These are phyloP conservation scores for Theobroma cacao DNA, from an alignment of 345 rosid species.

Conservation along the genomic window DNA sequence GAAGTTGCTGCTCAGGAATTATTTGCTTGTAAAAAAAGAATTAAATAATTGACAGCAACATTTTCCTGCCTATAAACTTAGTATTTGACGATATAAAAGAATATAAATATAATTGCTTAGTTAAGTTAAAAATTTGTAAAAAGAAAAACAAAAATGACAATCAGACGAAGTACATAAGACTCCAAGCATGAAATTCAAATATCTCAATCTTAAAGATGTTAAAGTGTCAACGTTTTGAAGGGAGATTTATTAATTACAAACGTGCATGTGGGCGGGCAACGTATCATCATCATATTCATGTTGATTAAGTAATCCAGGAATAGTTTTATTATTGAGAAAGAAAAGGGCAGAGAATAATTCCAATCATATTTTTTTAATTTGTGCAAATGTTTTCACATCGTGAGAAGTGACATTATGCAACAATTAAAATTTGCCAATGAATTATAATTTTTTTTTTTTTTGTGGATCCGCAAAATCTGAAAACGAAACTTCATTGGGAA, in stretches of 20 bases:
- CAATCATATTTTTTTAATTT: not conserved
- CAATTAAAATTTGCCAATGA: not conserved
- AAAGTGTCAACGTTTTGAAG: not conserved
- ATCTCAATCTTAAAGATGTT: not conserved
- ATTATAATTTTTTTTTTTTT: not conserved
- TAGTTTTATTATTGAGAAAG: not conserved
- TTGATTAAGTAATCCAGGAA: not conserved
- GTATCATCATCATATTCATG: not conserved
- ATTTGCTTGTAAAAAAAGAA: not conserved
- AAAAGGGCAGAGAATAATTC: not conserved
- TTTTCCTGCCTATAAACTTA: not conserved
- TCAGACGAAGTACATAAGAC: too few species aligned
- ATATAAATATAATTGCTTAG: too few species aligned
- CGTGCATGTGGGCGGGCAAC: not conserved
- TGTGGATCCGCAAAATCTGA: not conserved
- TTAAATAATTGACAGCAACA: not conserved
- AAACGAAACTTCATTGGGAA: not conserved
- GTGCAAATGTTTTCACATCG: not conserved
- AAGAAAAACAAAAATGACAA: too few species aligned
- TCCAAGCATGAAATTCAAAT: too few species aligned
- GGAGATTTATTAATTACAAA: not conserved
- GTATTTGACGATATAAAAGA: too few species aligned
- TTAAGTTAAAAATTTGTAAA: too few species aligned
- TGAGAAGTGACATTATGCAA: not conserved
- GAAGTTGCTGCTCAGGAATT: not conserved